These are phyloP conservation scores for Calocera viscosa DNA, from an alignment of 768 basidiomycete genomes.

Conservation along the genomic window DNA sequence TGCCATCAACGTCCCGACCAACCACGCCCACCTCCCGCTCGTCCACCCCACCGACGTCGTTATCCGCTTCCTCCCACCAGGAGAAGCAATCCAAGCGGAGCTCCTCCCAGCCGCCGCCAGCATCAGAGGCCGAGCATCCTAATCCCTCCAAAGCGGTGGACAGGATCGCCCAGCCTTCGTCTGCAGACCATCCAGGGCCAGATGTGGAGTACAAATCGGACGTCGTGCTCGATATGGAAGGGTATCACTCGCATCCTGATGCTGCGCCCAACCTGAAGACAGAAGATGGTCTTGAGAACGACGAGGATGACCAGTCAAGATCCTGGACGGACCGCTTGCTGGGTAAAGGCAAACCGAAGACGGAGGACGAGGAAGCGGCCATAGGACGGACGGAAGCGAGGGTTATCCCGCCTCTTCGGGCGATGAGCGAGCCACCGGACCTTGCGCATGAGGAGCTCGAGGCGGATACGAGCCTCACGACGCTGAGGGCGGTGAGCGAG, in stretches of 20 bases:
- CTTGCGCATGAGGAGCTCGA: background rate
- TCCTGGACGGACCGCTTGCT: background rate
- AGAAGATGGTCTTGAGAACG: conserved; percentile 21
- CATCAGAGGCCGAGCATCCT: background rate
- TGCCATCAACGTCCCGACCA: conserved; percentile 11
- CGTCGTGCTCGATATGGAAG: conserved; percentile 6
- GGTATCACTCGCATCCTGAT: background rate
- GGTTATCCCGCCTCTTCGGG: background rate
- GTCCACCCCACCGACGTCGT: conserved; percentile 16
- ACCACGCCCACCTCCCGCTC: conserved; percentile 16
- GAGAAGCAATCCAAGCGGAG: background rate
- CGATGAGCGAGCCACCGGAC: background rate
- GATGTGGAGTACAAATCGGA: background rate
- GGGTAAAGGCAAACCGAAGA: background rate
- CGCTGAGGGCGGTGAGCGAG: background rate
- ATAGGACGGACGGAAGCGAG: background rate
- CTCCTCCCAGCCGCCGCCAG: background rate
- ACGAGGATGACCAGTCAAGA: conserved; percentile 19
- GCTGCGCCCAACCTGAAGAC: conserved; percentile 21
- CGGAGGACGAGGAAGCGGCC: background rate
- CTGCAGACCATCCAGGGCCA: background rate
- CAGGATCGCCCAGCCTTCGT: background rate
- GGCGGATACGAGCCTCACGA: background rate
- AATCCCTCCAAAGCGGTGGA: background rate
- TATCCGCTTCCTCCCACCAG: conserved; percentile 19